Evolutionary conservation across 2,329 filamentous ascomycete species (phyloP), one percentile per base, ranked within the genome.

Genomic region (Colletotrichum kahawae): DNA sequence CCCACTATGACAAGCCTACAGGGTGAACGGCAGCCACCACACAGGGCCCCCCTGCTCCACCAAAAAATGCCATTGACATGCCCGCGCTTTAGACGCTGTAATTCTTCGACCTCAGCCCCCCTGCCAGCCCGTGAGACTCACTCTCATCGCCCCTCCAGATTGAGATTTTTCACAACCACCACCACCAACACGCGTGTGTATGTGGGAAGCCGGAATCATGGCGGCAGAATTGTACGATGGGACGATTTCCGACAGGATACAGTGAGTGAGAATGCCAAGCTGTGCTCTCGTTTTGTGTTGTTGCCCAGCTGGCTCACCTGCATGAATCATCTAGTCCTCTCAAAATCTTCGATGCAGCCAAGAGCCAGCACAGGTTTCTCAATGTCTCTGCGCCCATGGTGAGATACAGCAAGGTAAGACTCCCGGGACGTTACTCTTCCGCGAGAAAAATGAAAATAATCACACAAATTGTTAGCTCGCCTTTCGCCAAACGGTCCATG

Each of bases 321-420:
- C 38, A n/a, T 64, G 31, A 62, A 62, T n/a, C 34, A 38, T 64
- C 16, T 48, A 92, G 91, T 80, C 90, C 90, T 12, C 85, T 92
- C 77, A 90, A 89, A 78, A 85, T 93, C 65, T 93, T 93, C 78
- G 88, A 91, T 77, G 80, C 87, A 56, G 88, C 89, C 7, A 88
- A 86, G 79, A 83, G 83, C 62, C 85, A 91, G 77, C 85, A 87
- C 38, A 86, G 88, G 74, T 89, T 91, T 60, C 77, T 93, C 8
- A 90, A 90, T 78, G 88, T 91, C 24, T 91, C 88, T 60, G 92
- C 92, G 16, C 92, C 92, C n/a, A 93, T 93, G 92, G 92, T 93
- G 70, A 87, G 92, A 76, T 93, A 92, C 80, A 90, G 90, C 83
- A 92, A 92, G 84, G 88, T 84, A 81, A 76, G 16, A 16, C 5